A percentile compares a stretch with the other conserved stretches of the same genome.
Conservation (phyloP, 257 asterid genomes). For the Nicotiana noctiflora region DNA sequence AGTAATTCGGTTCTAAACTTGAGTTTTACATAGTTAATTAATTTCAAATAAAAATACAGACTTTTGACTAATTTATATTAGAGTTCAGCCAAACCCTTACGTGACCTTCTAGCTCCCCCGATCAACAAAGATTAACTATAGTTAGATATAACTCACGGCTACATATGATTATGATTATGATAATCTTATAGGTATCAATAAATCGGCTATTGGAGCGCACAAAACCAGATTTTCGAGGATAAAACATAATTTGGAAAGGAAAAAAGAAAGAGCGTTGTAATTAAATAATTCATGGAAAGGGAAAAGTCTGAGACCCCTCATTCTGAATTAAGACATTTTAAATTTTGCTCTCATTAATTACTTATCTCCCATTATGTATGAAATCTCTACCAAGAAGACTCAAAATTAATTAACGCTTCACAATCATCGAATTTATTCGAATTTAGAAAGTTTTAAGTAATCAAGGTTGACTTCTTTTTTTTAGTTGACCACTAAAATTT, state of each 20-base stretch:
- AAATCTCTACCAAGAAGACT: conserved; percentile 1
- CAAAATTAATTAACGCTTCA: neutral
- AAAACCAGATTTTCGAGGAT: no score
- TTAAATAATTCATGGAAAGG: neutral
- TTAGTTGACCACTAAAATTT: neutral
- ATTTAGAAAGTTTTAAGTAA: neutral
- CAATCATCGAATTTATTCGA: neutral
- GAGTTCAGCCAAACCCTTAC: no score
- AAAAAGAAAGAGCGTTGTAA: neutral
- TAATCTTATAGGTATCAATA: neutral
- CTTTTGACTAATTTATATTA: no score
- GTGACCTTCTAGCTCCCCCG: no score
- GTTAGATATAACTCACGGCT: neutral
- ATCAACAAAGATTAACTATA: neutral
- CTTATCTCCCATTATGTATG: neutral
- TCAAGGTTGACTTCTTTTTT: neutral
- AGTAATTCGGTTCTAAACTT: no score
- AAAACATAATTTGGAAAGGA: no score
- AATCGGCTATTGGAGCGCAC: neutral
- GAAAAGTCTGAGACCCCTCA: neutral
- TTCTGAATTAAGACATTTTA: neutral
- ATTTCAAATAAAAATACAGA: no score
- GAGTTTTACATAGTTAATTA: no score
- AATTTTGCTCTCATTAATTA: neutral
- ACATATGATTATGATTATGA: neutral